phyloP scores from a whole-genome alignment of 495 filamentous ascomycete genomes.

The Penicillium roqueforti region DNA sequence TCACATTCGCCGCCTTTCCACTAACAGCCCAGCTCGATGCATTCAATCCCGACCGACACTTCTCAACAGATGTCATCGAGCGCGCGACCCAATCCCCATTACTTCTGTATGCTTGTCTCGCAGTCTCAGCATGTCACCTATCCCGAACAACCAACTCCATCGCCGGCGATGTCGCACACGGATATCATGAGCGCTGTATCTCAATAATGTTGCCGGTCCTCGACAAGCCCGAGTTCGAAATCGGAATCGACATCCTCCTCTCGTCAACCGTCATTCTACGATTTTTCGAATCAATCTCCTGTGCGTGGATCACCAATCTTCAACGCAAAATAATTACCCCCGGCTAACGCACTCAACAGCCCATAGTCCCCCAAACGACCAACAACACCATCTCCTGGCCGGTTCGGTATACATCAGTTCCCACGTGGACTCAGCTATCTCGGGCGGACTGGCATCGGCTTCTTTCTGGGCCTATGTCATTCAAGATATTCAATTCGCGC shows the following conservation, averaged over 20 bases:
- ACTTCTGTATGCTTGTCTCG: constrained; percentile 38
- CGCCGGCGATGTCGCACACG: constrained; percentile 34
- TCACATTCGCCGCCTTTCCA: background rate
- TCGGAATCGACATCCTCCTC: constrained; percentile 40
- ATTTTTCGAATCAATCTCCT: constrained; percentile 43
- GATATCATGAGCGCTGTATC: constrained; percentile 42
- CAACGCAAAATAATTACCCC: background rate
- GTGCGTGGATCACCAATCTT: constrained; percentile 16
- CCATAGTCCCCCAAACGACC: constrained; percentile 35
- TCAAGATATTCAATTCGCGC: constrained; percentile 42
- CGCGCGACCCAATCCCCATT: constrained; percentile 34
- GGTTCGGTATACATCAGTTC: constrained; percentile 45
- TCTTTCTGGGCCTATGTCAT: constrained; percentile 45
- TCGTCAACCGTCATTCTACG: constrained; percentile 41
- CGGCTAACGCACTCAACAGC: constrained; percentile 15
- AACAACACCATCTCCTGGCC: constrained; percentile 39
- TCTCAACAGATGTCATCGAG: constrained; percentile 33
- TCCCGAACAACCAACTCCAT: constrained; percentile 34
- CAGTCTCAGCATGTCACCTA: constrained; percentile 40
- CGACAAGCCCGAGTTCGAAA: constrained; percentile 33
- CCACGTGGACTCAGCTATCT: constrained; percentile 38
- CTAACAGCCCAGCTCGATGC: constrained; percentile 31
- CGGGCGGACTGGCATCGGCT: constrained; percentile 36
- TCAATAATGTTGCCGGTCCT: constrained; percentile 39
- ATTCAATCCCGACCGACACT: constrained; percentile 36